A percentile compares a stretch with the other conserved stretches of the same genome.
Evolutionary conservation across 768 basidiomycete species (phyloP).

Genomic region (Suillus subalutaceus): DNA sequence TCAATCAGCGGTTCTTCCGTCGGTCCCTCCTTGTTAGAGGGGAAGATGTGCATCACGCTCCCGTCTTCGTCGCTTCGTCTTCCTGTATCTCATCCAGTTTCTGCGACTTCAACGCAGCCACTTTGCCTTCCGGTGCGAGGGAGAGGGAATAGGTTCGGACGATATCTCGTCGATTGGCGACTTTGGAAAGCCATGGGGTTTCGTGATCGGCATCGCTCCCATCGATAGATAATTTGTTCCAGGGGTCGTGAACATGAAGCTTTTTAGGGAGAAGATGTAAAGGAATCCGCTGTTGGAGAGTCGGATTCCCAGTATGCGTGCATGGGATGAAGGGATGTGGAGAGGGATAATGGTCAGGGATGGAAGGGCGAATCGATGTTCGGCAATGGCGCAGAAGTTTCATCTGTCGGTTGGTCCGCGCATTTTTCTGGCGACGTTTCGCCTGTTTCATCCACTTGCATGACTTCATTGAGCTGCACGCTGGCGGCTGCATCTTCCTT

Average conservation of each 20-base stretch:
- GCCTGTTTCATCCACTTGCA: background rate
- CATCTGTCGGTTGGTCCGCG: background rate
- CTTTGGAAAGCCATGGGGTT: conserved; percentile 31
- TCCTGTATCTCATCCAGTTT: conserved; percentile 12
- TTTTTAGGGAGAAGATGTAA: conserved; percentile 40
- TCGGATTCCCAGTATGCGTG: conserved; percentile 17
- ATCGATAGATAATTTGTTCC: conserved; percentile 31
- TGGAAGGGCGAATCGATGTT: conserved; percentile 30
- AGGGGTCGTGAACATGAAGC: conserved; percentile 49
- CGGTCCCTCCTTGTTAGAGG: conserved; percentile 21
- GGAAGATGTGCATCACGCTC: conserved; percentile 23
- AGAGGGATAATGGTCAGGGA: conserved; percentile 38
- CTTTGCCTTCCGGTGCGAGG: conserved; percentile 6
- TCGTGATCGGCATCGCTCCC: background rate
- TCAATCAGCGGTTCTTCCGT: conserved; percentile 33
- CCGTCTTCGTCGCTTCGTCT: conserved; percentile 17
- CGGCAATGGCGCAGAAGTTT: background rate
- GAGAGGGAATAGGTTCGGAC: conserved; percentile 35
- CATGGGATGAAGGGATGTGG: conserved; percentile 48
- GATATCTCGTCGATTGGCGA: conserved; percentile 24
- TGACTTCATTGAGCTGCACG: background rate
- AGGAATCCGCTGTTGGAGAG: conserved; percentile 38
- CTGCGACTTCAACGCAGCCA: conserved; percentile 1
- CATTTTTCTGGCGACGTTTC: background rate
- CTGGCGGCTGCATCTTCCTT: background rate